phyloP scores from a whole-genome alignment of 225 moss, liverwort and hornwort species.

The Bryum argenteum region DNA sequence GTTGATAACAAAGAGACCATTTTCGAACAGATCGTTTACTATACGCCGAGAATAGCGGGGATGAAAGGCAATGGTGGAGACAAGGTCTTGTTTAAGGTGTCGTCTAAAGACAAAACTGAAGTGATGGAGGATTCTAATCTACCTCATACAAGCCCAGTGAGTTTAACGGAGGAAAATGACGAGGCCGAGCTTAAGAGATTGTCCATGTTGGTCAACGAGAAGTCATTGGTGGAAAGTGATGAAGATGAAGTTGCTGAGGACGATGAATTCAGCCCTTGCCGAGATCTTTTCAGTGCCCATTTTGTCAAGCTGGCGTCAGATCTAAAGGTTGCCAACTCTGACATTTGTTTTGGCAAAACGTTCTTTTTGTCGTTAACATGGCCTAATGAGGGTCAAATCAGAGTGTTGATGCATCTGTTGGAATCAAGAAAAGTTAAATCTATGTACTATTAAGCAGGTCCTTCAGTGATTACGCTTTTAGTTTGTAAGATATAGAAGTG shows the following conservation, averaged over 20 bases:
- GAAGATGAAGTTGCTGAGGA: conserved; percentile 46
- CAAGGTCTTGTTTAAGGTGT: conserved; percentile 40
- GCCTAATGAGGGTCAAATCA: not conserved
- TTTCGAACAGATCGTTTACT: conserved; percentile 42
- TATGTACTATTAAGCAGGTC: not conserved
- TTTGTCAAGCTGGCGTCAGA: conserved; percentile 55
- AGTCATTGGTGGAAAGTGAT: conserved; percentile 38
- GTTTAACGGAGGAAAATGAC: conserved; percentile 22
- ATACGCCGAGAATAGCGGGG: conserved; percentile 34
- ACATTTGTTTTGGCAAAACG: not conserved
- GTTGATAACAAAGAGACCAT: conserved; percentile 14
- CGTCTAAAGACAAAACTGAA: conserved; percentile 37
- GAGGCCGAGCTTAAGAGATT: not conserved
- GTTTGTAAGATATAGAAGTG: not conserved
- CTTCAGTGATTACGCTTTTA: not conserved
- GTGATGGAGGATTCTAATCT: conserved; percentile 31
- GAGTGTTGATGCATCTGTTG: not conserved
- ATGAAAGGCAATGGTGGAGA: conserved; percentile 32
- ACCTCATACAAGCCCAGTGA: conserved; percentile 27
- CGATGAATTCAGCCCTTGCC: conserved; percentile 36
- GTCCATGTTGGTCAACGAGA: conserved; percentile 34
- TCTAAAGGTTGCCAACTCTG: conserved; percentile 28
- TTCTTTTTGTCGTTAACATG: not conserved
- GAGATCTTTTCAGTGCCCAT: conserved; percentile 54
- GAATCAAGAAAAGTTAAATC: conserved; percentile 12